Conservation (phyloP, 2,329 filamentous ascomycete species). For the Paraconiothyrium sp. region DNA sequence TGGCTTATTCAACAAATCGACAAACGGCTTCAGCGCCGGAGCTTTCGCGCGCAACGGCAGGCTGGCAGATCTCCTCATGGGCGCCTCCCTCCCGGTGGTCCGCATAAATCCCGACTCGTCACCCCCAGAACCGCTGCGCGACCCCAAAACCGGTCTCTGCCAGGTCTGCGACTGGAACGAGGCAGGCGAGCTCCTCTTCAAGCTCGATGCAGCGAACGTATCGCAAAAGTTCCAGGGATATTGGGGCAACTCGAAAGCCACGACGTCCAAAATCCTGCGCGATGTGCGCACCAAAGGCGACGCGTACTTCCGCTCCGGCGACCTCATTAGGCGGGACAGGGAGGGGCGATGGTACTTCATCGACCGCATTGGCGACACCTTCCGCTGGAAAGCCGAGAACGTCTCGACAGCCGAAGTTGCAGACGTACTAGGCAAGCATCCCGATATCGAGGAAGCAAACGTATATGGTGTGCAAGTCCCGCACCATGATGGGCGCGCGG, state of each 20-base stretch:
- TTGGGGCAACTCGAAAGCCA: conserved; percentile 57
- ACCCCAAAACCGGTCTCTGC: conserved; percentile 73
- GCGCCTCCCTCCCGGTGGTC: conserved; percentile 68
- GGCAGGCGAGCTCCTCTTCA: conserved; percentile 74
- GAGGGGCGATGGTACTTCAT: conserved; percentile 50
- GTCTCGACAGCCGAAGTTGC: conserved; percentile 57
- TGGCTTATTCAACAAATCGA: conserved; percentile 60
- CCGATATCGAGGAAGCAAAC: conserved; percentile 53
- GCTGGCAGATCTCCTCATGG: conserved; percentile 62
- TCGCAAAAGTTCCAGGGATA: conserved; percentile 69
- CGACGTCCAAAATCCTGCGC: conserved; percentile 43
- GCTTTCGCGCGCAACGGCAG: conserved; percentile 76
- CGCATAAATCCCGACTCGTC: conserved; percentile 73
- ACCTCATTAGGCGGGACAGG: conserved; percentile 43
- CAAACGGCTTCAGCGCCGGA: conserved; percentile 68
- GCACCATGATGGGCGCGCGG: conserved; percentile 55
- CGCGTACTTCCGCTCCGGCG: conserved; percentile 50
- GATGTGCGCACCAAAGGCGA: conserved; percentile 49
- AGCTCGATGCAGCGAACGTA: conserved; percentile 54
- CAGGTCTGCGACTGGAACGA: conserved; percentile 67
- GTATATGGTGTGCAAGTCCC: conserved; percentile 59
- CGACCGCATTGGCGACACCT: conserved; percentile 52
- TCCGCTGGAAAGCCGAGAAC: conserved; percentile 57
- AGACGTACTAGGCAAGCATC: conserved; percentile 51
- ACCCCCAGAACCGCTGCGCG: conserved; percentile 65